Percentiles rank a stretch among this genome's conserved stretches.
Conservation (phyloP, 306 rosid genomes). For the Gleditsia sinensis region DNA sequence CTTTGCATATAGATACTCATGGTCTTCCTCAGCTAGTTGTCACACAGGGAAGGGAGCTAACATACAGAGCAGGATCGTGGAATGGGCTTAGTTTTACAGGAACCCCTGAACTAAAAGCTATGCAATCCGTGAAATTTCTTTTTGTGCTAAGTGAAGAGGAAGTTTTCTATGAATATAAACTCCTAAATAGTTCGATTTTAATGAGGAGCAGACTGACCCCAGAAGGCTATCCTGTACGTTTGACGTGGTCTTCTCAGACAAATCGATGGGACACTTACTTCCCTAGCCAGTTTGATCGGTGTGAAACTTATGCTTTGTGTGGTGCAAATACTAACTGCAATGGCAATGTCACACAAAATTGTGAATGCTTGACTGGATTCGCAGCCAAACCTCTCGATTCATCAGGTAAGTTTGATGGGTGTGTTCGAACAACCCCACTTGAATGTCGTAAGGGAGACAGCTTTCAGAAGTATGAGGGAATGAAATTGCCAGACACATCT, state of each 20-base stretch:
- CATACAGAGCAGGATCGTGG: slow-evolving; percentile 22
- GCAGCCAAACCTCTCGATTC: not conserved
- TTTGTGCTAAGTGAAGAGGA: slow-evolving; percentile 18
- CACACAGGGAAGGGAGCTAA: not conserved
- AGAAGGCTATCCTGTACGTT: not conserved
- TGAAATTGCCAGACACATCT: slow-evolving; percentile 34
- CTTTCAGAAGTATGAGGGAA: slow-evolving; percentile 15
- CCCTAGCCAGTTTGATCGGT: not conserved
- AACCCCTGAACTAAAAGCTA: not conserved
- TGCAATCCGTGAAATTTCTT: not conserved
- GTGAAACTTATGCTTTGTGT: slow-evolving; percentile 26
- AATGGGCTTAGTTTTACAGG: slow-evolving; percentile 21
- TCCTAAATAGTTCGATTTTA: not conserved
- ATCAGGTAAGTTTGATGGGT: not conserved
- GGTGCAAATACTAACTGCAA: slow-evolving; percentile 24
- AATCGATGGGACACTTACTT: not conserved
- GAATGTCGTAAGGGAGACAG: slow-evolving; percentile 7
- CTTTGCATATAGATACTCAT: not conserved
- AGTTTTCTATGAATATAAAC: not conserved
- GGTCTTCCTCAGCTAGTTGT: slow-evolving; percentile 30
- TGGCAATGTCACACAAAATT: not conserved
- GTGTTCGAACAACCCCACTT: slow-evolving; percentile 6
- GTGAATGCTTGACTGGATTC: slow-evolving; percentile 23
- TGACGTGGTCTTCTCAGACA: not conserved
- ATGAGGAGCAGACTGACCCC: not conserved